These are phyloP conservation scores for Wickerhamiella alocasiicola DNA, from an alignment of 805 yeast species.

Conservation along the genomic window DNA sequence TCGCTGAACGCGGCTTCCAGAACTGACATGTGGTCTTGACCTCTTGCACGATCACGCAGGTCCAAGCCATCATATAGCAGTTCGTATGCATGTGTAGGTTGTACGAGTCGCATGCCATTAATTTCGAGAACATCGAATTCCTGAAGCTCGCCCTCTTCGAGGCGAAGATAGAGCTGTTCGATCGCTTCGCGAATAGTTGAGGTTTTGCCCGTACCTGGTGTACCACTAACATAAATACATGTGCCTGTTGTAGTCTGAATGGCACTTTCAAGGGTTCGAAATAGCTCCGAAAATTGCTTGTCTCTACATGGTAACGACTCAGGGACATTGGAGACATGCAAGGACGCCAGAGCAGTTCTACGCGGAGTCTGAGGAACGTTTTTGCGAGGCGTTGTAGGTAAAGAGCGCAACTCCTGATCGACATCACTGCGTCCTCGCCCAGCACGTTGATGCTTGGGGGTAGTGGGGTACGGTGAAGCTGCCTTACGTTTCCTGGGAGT, in stretches of 20 bases:
- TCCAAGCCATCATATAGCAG: constrained; percentile 58
- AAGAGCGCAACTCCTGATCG: neutral
- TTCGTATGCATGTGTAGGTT: constrained; percentile 75
- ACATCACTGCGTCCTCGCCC: neutral
- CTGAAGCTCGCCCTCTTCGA: constrained; percentile 30
- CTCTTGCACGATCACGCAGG: constrained; percentile 30
- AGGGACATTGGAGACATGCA: constrained; percentile 31
- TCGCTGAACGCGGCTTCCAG: constrained; percentile 57
- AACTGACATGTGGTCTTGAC: constrained; percentile 43
- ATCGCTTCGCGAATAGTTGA: constrained; percentile 84
- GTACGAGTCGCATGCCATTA: constrained; percentile 74
- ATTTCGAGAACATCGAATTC: constrained; percentile 70
- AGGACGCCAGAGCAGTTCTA: constrained; percentile 22
- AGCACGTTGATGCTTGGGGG: neutral
- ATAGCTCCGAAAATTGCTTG: constrained; percentile 61
- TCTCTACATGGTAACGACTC: constrained; percentile 74
- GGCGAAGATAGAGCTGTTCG: constrained; percentile 41
- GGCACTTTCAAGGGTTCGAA: constrained; percentile 56
- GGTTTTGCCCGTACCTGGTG: constrained; percentile 97
- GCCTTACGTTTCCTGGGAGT: constrained; percentile 1
- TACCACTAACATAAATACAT: constrained; percentile 84
- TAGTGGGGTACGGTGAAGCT: neutral
- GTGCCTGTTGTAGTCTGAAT: constrained; percentile 61
- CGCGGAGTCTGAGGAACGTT: constrained; percentile 17
- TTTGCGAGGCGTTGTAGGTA: constrained; percentile 14